Percentiles rank a stretch among this genome's conserved stretches.
phyloP scores from a whole-genome alignment of 257 asterid genomes.

The Striga asiatica region DNA sequence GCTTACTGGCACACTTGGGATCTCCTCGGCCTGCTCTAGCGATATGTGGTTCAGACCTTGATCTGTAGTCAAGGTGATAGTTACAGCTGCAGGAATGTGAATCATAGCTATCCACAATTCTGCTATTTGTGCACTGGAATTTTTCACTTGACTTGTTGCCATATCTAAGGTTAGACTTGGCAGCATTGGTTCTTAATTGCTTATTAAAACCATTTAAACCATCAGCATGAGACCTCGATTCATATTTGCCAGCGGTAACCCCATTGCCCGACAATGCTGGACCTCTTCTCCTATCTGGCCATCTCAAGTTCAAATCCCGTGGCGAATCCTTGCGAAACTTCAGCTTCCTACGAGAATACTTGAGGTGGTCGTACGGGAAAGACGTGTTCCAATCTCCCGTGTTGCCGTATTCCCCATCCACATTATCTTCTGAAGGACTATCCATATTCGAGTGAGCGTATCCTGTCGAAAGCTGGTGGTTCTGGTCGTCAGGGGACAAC shows the following conservation, averaged over 20 bases:
- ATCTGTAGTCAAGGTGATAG: conserved; percentile 51
- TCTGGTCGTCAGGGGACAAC: conserved; percentile 37
- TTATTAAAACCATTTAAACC: conserved; percentile 33
- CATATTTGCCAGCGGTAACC: conserved; percentile 34
- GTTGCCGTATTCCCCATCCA: conserved; percentile 34
- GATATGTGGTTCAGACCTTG: conserved; percentile 39
- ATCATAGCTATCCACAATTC: conserved; percentile 40
- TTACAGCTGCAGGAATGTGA: conserved; percentile 58
- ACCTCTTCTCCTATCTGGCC: conserved; percentile 47
- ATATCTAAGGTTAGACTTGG: conserved; percentile 49
- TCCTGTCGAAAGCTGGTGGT: conserved; percentile 39
- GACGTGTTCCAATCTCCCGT: conserved; percentile 36
- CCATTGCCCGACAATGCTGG: conserved; percentile 37
- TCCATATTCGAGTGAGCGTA: conserved; percentile 34
- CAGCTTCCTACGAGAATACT: conserved; percentile 51
- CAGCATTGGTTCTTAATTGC: conserved; percentile 33
- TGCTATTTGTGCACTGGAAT: conserved; percentile 33
- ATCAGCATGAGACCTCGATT: conserved; percentile 46
- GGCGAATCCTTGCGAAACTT: conserved; percentile 52
- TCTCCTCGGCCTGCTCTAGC: conserved; percentile 38
- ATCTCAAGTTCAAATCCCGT: conserved; percentile 39
- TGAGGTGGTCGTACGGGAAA: conserved; percentile 30
- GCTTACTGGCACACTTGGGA: conserved; percentile 32
- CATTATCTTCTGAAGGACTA: conserved; percentile 35
- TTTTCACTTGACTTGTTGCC: conserved; percentile 46